phyloP scores from a whole-genome alignment of 805 yeast genomes.

The Candida nonsorbophila region DNA sequence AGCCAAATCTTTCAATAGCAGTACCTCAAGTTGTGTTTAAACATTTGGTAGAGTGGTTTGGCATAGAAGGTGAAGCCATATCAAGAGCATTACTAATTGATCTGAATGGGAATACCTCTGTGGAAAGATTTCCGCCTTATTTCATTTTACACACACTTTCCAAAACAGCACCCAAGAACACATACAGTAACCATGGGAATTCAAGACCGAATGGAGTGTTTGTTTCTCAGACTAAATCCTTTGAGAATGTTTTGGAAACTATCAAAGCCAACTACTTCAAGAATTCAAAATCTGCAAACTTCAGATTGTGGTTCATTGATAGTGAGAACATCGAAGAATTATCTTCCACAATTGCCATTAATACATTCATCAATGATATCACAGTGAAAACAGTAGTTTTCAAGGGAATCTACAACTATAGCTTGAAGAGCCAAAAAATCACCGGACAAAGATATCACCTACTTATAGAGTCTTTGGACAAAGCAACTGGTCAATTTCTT shows the following conservation, averaged over 20 bases:
- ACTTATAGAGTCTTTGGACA: constrained; percentile 21
- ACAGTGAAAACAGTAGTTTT: constrained; percentile 22
- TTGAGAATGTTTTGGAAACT: constrained; percentile 24
- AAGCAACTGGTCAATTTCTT: constrained; percentile 13
- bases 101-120: constrained; percentile 18
- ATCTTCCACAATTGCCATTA: constrained; percentile 17
- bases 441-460: constrained; percentile 18
- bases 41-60: constrained; percentile 50
- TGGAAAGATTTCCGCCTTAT: constrained; percentile 33
- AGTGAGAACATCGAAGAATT: constrained; percentile 15
- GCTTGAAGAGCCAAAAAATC: constrained; percentile 28
- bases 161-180: constrained; percentile 10
- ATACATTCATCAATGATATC: constrained; percentile 23
- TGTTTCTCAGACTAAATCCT: constrained; percentile 29
- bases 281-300: constrained; percentile 11
- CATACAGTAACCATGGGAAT: constrained; percentile 2
- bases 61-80: constrained; percentile 35
- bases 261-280: constrained; percentile 18
- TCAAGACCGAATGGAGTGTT: constrained; percentile 10
- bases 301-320: constrained; percentile 35
- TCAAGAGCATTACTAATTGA: constrained; percentile 22
- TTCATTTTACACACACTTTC: constrained; percentile 29
- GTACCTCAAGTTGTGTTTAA: constrained; percentile 43
- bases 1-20: constrained; percentile 11
- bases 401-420: constrained; percentile 14